A percentile compares a stretch with the other conserved stretches of the same genome.
These are phyloP conservation scores for Paraleonurus japonicus DNA, from an alignment of 257 asterid species.

Conservation along the genomic window DNA sequence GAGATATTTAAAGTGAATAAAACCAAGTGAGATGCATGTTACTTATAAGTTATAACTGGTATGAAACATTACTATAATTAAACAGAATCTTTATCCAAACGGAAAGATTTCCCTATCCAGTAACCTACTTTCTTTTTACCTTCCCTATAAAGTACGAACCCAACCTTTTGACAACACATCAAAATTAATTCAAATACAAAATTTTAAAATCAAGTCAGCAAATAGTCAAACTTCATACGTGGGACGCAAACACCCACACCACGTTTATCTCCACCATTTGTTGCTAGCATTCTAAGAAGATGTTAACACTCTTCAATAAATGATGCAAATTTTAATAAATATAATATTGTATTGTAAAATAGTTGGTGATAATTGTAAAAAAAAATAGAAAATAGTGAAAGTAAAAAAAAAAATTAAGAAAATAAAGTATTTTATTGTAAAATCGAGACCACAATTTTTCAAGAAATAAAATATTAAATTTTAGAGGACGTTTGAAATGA, in stretches of 20 bases:
- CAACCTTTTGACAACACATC: conserved; percentile 21
- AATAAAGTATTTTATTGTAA: too few relatives aligned
- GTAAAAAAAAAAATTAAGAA: too few relatives aligned
- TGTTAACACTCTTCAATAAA: too few relatives aligned
- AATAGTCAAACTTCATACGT: conserved; percentile 30
- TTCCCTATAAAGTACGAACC: background rate
- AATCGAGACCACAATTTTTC: too few relatives aligned
- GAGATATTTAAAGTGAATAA: background rate
- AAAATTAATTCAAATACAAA: background rate
- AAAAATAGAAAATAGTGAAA: too few relatives aligned
- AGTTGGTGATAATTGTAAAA: too few relatives aligned
- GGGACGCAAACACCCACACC: background rate
- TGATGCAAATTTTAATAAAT: too few relatives aligned
- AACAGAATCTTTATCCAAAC: conserved; percentile 3
- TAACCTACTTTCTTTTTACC: conserved; percentile 12
- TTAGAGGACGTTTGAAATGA: too few relatives aligned
- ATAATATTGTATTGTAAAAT: too few relatives aligned
- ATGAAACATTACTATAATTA: background rate
- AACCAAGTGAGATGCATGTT: background rate
- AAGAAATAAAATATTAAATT: too few relatives aligned
- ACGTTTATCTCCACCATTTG: conserved; percentile 22
- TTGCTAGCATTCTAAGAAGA: background rate
- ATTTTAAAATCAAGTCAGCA: conserved; percentile 14
- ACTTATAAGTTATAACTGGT: background rate
- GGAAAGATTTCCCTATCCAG: background rate